Percentiles rank a stretch among this genome's conserved stretches.
These are phyloP conservation scores for Aspergillus persii DNA, from an alignment of 2,329 filamentous ascomycete species.

Conservation along the genomic window DNA sequence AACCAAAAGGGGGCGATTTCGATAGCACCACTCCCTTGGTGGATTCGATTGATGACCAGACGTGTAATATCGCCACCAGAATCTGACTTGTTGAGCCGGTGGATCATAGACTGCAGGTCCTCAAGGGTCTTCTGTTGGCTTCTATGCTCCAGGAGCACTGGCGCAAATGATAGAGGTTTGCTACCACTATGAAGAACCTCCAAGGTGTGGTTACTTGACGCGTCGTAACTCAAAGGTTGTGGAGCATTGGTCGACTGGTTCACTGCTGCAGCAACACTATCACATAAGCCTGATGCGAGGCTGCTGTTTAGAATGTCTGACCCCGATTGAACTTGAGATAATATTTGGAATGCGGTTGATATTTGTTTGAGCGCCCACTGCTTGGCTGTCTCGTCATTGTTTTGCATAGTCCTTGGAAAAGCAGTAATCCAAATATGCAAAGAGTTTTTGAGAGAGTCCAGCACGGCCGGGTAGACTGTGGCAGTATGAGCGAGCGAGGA, in stretches of 20 bases:
- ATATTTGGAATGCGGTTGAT: slow-evolving; percentile 66
- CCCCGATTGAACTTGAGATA: slow-evolving; percentile 59
- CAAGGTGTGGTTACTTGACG: slow-evolving; percentile 23
- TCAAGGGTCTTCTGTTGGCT: slow-evolving; percentile 65
- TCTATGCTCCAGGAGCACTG: slow-evolving; percentile 62
- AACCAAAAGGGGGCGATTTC: slow-evolving; percentile 78
- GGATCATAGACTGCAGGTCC: slow-evolving; percentile 59
- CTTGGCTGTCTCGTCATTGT: slow-evolving; percentile 76
- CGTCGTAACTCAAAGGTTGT: slow-evolving; percentile 26
- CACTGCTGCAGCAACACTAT: slow-evolving; percentile 63
- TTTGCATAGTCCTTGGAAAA: slow-evolving; percentile 78
- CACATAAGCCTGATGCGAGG: slow-evolving; percentile 60
- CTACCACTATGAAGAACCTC: slow-evolving; percentile 25
- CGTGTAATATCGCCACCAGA: slow-evolving; percentile 54
- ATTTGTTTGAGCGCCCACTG: slow-evolving; percentile 71
- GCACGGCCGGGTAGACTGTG: slow-evolving; percentile 60
- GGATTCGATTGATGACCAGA: slow-evolving; percentile 64
- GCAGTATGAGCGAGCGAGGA: slow-evolving; percentile 59
- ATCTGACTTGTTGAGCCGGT: slow-evolving; percentile 52
- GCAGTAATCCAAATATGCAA: slow-evolving; percentile 79
- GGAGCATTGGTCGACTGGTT: slow-evolving; percentile 28
- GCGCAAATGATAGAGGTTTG: slow-evolving; percentile 49
- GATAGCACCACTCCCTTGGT: slow-evolving; percentile 56
- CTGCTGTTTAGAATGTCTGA: slow-evolving; percentile 31
- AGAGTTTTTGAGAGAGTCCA: slow-evolving; percentile 64